Evolutionary conservation across 495 filamentous ascomycete species (phyloP), one percentile per base, ranked within the genome.

Genomic region (Penicillium waksmanii): DNA sequence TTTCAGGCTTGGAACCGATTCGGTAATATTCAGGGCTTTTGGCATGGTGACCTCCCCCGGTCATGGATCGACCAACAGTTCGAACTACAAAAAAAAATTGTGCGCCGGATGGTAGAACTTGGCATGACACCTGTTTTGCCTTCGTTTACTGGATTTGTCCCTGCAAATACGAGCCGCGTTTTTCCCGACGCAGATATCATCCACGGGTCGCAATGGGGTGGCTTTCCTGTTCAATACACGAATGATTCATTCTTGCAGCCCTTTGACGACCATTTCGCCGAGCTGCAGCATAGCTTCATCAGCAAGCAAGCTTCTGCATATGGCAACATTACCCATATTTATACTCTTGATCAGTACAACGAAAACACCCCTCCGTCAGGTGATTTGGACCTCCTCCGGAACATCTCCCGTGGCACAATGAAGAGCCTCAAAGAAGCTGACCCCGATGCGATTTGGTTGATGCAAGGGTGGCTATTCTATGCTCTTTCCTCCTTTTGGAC

Each of bases 1-100:
- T 84, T 84, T 49, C 75, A 81, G 55, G 74, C 80, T n/a, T 84
- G 82, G 82, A 83, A 84, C 46, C 76, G 78, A 9, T 80, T 84
- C 55, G 82, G 80, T 5, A 84, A 84, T 48, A 83, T 83, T 38
- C 81, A 84, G 63, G 80, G 80, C 1, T 79, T 74, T 5, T 81
- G 77, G 78, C 67, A 68, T 21, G 79, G 77, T 15, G 64, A 71
- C 15, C 53, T 82, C n/a, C 80, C 80, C 1, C 57, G 62, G 33
- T 54, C 61, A 17, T 84, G 80, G 80, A 73, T 82, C 36, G 72
- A 81, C 40, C 54, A 61, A 21, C 81, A 83, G 57, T 80, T 78
- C 52, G 69, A 67, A 0, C 54, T 84, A 33, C 76, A 82, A 56
- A 73, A 79, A 62, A 73, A 82, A 57, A 83, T 84, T 55, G 59